Percentiles rank a stretch among this genome's conserved stretches.
phyloP scores from a whole-genome alignment of 2,329 filamentous ascomycete species.

The Clonostachys rhizophaga region DNA sequence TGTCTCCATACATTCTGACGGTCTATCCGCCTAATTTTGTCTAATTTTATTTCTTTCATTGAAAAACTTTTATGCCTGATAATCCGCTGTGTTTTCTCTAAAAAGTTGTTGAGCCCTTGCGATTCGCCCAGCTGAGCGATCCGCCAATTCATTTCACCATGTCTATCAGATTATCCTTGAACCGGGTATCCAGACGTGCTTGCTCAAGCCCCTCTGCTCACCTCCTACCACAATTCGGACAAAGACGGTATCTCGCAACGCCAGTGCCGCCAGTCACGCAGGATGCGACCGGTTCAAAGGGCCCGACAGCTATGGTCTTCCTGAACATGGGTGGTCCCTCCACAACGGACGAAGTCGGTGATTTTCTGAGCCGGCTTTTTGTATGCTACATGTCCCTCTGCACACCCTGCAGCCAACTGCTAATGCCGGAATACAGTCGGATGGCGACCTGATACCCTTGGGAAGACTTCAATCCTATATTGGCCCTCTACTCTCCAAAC shows the following conservation, averaged over 20 bases:
- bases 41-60: too few species aligned
- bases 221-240: slow-evolving; percentile 13
- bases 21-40: too few species aligned
- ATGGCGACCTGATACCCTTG: slow-evolving; percentile 92
- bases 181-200: slow-evolving; percentile 15
- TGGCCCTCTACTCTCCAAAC: slow-evolving; percentile 78
- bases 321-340: slow-evolving; percentile 98
- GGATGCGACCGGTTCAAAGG: slow-evolving; percentile 63
- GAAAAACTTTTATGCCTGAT: too few species aligned
- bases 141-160: slow-evolving; percentile 10
- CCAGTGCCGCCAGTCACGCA: slow-evolving; percentile 73
- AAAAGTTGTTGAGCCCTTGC: too few species aligned
- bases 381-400: slow-evolving; percentile 44
- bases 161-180: slow-evolving; percentile 21
- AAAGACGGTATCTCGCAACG: slow-evolving; percentile 24
- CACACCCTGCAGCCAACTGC: background rate
- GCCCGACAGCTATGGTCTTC: slow-evolving; percentile 96
- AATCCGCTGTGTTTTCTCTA: too few species aligned
- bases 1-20: too few species aligned
- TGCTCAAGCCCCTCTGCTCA: slow-evolving; percentile 15
- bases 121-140: too few species aligned
- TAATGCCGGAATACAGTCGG: slow-evolving; percentile 52
- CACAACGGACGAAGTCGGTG: slow-evolving; percentile 80
- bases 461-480: slow-evolving; percentile 88
- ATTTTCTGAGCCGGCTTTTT: slow-evolving; percentile 88